These are phyloP conservation scores for Cetradonia linearis DNA, from an alignment of 495 filamentous ascomycete species.

Conservation along the genomic window DNA sequence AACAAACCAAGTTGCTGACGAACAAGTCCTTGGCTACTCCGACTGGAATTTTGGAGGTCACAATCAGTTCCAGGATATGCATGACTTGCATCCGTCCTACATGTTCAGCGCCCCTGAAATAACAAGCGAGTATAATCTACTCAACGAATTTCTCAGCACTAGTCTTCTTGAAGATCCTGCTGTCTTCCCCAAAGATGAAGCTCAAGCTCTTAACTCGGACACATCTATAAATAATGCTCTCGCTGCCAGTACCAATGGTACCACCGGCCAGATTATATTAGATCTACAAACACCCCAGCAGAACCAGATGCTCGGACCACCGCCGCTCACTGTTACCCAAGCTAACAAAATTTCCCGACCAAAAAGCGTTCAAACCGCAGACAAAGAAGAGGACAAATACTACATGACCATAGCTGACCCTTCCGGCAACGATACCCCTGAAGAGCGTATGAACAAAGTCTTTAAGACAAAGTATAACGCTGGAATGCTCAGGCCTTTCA, in stretches of 20 bases:
- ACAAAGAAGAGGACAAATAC: conserved; percentile 81
- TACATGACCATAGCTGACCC: conserved; percentile 96
- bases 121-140: conserved; percentile 86
- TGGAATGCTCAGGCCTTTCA: conserved; percentile 89
- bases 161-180: conserved; percentile 73
- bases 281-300: conserved; percentile 24
- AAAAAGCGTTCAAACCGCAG: conserved; percentile 48
- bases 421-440: conserved; percentile 78
- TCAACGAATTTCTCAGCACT: conserved; percentile 90
- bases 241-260: conserved; percentile 30
- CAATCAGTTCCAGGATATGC: conserved; percentile 86
- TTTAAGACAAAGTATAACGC: conserved; percentile 92
- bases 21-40: conserved; percentile 52
- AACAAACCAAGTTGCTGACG: conserved; percentile 25
- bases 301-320: conserved; percentile 29
- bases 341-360: conserved; percentile 51
- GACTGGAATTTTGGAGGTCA: conserved; percentile 61
- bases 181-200: conserved; percentile 53
- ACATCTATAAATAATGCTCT: conserved; percentile 44
- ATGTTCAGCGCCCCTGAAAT: conserved; percentile 94
- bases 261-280: conserved; percentile 30
- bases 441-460: conserved; percentile 90
- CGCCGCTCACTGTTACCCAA: conserved; percentile 39
- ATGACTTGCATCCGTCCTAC: conserved; percentile 84
- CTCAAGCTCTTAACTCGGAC: conserved; percentile 46